Evolutionary conservation across 306 rosid species (phyloP).

Genomic region (Psophocarpus tetragonolobus): DNA sequence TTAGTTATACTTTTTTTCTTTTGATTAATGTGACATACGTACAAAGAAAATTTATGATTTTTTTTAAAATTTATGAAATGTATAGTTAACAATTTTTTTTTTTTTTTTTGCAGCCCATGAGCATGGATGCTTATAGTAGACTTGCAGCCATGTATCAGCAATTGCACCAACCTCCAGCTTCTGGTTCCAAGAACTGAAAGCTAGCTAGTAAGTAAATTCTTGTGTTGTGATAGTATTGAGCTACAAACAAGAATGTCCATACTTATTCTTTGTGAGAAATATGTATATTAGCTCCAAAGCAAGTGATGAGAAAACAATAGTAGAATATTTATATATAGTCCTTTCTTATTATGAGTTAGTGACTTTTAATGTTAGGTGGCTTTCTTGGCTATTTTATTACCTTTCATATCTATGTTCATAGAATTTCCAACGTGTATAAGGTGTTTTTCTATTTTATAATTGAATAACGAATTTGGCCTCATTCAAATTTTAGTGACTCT

Average conservation of each 20-base stretch:
- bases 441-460: background rate
- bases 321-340: background rate
- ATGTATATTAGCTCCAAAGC: slow-evolving; percentile 32
- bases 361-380: background rate
- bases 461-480: background rate
- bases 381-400: slow-evolving; percentile 5
- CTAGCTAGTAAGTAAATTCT: background rate
- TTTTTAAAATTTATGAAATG: background rate
- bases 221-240: slow-evolving; percentile 8
- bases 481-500: background rate
- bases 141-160: slow-evolving; percentile 83
- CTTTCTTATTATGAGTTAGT: background rate
- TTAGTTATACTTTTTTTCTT: no score
- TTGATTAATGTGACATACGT: no score
- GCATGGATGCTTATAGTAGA: slow-evolving; percentile 70
- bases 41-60: background rate
- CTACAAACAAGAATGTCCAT: slow-evolving; percentile 21
- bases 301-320: slow-evolving; percentile 22
- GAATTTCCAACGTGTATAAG: background rate
- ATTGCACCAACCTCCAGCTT: slow-evolving; percentile 60
- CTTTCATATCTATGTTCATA: slow-evolving; percentile 6
- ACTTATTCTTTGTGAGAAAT: slow-evolving; percentile 17
- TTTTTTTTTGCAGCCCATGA: slow-evolving; percentile 66
- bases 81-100: background rate
- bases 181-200: slow-evolving; percentile 66